Percentiles rank a stretch among this genome's conserved stretches.
Evolutionary conservation across 305 asterid genomes (phyloP).

Genomic region (Withania somnifera): DNA sequence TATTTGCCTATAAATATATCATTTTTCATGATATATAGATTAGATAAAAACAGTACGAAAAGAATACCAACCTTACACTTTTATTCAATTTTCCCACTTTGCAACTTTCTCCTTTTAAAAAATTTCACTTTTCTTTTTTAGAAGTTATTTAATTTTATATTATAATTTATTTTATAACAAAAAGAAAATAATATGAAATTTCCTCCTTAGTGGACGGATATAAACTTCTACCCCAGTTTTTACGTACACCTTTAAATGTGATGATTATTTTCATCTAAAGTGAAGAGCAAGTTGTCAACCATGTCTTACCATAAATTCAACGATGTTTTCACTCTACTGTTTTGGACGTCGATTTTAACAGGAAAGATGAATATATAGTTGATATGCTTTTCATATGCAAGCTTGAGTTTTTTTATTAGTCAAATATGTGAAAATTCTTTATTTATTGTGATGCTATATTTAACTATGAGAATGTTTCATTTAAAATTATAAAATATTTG

Average conservation of each 20-base stretch:
- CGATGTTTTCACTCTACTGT: background rate
- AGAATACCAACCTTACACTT: no score
- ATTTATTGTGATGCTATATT: no score
- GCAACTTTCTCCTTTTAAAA: no score
- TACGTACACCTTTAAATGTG: background rate
- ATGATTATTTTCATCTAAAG: background rate
- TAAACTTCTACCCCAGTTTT: background rate
- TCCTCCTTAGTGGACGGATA: background rate
- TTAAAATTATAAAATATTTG: no score
- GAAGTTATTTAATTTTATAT: no score
- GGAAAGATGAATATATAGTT: background rate
- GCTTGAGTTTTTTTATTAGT: background rate
- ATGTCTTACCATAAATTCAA: background rate
- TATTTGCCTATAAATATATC: no score
- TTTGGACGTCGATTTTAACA: background rate
- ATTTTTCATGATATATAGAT: no score
- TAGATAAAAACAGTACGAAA: no score
- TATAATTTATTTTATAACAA: no score
- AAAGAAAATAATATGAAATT: background rate
- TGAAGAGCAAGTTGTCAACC: background rate
- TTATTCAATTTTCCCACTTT: no score
- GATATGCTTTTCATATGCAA: background rate
- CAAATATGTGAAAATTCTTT: background rate
- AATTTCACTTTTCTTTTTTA: no score
- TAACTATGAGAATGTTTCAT: no score